Evolutionary conservation across 2,329 filamentous ascomycete species (phyloP).

Genomic region (Fusarium domesticum): DNA sequence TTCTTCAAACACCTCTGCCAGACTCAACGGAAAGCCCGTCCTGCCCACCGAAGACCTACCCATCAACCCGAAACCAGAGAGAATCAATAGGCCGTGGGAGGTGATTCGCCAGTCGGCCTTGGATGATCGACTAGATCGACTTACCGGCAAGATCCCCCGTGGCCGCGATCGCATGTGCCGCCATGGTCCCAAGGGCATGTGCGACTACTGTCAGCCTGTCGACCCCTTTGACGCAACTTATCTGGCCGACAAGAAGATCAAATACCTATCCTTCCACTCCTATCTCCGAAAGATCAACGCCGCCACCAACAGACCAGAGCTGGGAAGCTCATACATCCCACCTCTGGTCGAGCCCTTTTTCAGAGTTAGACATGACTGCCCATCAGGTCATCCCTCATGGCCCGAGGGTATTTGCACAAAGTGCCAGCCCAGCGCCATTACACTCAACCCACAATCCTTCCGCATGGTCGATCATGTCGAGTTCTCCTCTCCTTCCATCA

Average conservation of each 20-base stretch:
- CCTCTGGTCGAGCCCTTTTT: conserved; percentile 91
- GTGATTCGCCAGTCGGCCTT: conserved; percentile 81
- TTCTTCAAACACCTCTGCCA: conserved; percentile 51
- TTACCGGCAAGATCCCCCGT: conserved; percentile 84
- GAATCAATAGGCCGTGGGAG: conserved; percentile 65
- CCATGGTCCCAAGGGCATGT: conserved; percentile 97
- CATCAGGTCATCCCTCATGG: conserved; percentile 89
- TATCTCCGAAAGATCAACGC: conserved; percentile 93
- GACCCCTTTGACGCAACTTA: conserved; percentile 92
- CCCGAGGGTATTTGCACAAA: conserved; percentile 97
- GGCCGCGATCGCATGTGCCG: conserved; percentile 87
- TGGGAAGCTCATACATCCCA: conserved; percentile 92
- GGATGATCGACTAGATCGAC: conserved; percentile 81
- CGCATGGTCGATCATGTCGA: conserved; percentile 99
- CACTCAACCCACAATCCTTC: conserved; percentile 86
- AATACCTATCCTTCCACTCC: conserved; percentile 94
- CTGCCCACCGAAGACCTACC: conserved; percentile 65
- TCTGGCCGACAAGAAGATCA: conserved; percentile 94
- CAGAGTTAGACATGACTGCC: conserved; percentile 82
- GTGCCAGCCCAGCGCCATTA: conserved; percentile 96
- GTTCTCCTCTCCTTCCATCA: conserved; percentile 78
- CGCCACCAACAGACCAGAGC: conserved; percentile 92
- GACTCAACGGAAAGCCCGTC: conserved; percentile 76
- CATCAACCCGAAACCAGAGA: conserved; percentile 66
- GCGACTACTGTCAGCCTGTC: conserved; percentile 96